Conservation (phyloP, 1,284 basidiomycete genomes). For the Trametes polyzona region DNA sequence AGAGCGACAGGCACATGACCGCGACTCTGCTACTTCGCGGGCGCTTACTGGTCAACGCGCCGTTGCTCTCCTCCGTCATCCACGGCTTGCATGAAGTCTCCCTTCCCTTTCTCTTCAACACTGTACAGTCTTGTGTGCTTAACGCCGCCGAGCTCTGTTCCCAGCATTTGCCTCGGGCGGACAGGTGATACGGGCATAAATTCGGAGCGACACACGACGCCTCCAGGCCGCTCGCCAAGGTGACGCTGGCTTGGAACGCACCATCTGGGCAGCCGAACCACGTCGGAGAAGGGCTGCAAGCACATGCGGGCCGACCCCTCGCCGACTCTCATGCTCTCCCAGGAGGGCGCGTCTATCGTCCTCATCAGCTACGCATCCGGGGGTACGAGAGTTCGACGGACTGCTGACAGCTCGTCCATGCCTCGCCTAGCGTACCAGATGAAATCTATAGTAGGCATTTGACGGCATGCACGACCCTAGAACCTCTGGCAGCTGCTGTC, state of each 20-base stretch:
- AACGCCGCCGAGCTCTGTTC: background rate
- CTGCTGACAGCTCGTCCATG: background rate
- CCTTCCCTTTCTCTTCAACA: background rate
- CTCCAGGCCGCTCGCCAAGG: background rate
- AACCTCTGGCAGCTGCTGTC: no score
- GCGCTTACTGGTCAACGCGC: background rate
- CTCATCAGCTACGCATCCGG: background rate
- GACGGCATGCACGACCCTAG: no score
- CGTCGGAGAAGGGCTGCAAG: background rate
- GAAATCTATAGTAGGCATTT: no score
- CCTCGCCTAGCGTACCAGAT: background rate
- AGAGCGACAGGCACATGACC: background rate
- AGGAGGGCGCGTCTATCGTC: background rate
- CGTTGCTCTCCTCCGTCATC: background rate
- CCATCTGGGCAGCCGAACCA: conserved; percentile 2
- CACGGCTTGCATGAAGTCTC: no score
- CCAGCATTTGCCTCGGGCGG: background rate
- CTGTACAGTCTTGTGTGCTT: no score
- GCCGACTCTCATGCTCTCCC: no score
- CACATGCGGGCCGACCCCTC: background rate
- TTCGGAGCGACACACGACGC: background rate
- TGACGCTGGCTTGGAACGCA: conserved; percentile 5
- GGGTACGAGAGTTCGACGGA: no score
- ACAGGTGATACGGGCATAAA: background rate
- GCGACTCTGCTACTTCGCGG: background rate